Evolutionary conservation across 306 rosid species (phyloP).

Genomic region (Vicia villosa): DNA sequence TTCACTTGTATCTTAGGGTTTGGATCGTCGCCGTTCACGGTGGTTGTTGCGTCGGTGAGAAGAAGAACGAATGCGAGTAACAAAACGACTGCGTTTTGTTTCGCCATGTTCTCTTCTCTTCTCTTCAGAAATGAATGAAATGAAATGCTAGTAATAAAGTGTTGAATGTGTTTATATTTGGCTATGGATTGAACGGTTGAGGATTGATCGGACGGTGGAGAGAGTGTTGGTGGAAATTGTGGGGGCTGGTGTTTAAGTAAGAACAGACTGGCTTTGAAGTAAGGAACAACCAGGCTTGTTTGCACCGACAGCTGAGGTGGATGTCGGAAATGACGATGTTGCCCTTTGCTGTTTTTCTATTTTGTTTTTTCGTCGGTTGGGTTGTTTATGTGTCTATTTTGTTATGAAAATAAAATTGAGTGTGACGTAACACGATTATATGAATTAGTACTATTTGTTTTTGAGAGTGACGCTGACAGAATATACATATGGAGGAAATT

Average conservation of each 20-base stretch:
- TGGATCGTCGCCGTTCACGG: conserved; percentile 45
- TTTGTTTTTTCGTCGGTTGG: neutral
- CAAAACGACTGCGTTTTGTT: conserved; percentile 16
- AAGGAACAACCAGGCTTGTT: neutral
- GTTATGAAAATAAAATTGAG: neutral
- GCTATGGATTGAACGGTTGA: neutral
- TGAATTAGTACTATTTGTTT: no score
- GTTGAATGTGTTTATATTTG: no score
- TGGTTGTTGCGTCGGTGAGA: conserved; percentile 13
- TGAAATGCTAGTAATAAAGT: no score
- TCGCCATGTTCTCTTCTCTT: conserved; percentile 14
- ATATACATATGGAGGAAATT: no score
- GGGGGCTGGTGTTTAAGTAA: neutral
- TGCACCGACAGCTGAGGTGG: conserved; percentile 14
- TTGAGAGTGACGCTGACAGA: no score
- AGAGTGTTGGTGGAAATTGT: neutral
- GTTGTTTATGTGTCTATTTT: neutral
- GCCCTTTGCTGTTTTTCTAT: neutral
- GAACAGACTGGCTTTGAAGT: conserved; percentile 10
- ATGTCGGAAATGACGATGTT: neutral
- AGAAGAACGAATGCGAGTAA: neutral
- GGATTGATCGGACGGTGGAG: conserved; percentile 1
- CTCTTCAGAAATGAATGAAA: neutral
- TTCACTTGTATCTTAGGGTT: conserved; percentile 50
- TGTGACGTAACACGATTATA: no score